Evolutionary conservation across 306 rosid genomes (phyloP).

Genomic region (peach (Prunus persica)): DNA sequence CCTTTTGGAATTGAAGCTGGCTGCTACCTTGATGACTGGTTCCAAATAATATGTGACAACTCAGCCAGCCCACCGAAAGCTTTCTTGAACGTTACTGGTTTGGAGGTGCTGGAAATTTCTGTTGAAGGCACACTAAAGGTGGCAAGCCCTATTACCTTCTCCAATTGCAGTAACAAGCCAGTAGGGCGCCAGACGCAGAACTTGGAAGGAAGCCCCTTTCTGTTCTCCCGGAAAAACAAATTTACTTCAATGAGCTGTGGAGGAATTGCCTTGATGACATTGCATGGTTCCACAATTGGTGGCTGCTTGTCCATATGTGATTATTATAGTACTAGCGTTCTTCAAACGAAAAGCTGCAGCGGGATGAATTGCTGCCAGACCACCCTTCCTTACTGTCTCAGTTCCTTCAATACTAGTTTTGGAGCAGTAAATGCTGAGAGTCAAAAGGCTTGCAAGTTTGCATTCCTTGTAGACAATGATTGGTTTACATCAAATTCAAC

Average conservation of each 20-base stretch:
- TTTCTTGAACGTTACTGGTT: not conserved
- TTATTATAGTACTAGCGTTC: not conserved
- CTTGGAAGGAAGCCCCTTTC: conserved; percentile 11
- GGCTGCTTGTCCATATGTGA: conserved; percentile 4
- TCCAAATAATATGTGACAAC: conserved; percentile 28
- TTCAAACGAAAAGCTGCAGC: not conserved
- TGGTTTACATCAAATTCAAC: not conserved
- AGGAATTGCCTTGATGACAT: not conserved
- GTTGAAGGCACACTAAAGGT: not conserved
- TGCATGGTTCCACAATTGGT: not conserved
- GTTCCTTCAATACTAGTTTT: not conserved
- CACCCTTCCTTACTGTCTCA: not conserved
- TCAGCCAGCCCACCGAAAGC: not conserved
- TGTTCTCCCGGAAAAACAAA: conserved; percentile 4
- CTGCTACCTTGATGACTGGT: conserved; percentile 32
- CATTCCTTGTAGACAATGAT: not conserved
- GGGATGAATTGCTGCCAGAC: conserved; percentile 13
- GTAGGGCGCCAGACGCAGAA: not conserved
- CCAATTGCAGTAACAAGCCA: not conserved
- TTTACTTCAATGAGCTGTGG: conserved; percentile 1
- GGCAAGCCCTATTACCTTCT: conserved; percentile 19
- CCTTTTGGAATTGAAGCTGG: conserved; percentile 42
- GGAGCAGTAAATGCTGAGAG: too few species aligned
- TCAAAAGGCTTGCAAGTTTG: not conserved
- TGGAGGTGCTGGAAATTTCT: not conserved